Base-by-base conservation (phyloP, 2,329 filamentous ascomycete species). In the Ophiostoma australiae region DNA sequence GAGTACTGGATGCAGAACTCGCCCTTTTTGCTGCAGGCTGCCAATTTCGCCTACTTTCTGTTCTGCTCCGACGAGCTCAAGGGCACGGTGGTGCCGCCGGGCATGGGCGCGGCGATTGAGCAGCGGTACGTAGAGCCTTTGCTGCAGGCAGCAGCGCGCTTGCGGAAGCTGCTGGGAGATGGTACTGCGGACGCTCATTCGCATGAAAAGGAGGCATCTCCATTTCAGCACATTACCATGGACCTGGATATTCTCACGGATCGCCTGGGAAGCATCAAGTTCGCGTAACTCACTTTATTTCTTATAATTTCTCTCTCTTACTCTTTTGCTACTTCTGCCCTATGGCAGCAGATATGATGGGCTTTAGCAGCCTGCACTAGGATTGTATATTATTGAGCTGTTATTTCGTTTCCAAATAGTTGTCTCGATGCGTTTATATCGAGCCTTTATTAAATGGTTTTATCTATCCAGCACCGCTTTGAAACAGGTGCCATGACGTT, bases 21-120 rank as follows among this genome's bases (percentile, higher is more conserved):
- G 68, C 80, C 84, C 1, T 86, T 89, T 72, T 80, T 89, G 70
- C 79, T 89, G 73, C 86, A 89, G 74, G 85, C 85, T 0, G 84
- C 85, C 72, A 90, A 89, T 75, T 88, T 90, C 77, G 83, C 84
- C 8, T 82, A 86, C 69, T 86, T 89, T 74, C 78, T 89, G 27
- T 84, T 86, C 75, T 79, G 79, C 4, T 80, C 82, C 1, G 79
- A 78, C 27, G 71, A 67, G 39, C 84, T 70, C 68, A 70, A 82
- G 76, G 79, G 78, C 70, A 78, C 83, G 65, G 76, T 88, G 6
- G 81, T 87, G 11, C 87, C 88, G 1, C 79, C 79, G 1, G 86
- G 85, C 0, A 87, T 89, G 84, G 82, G 83, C 0, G 81, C 83
- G 10, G 84, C 86, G 0, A 84, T 89, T 31, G 84, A 86, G 76